Evolutionary conservation across 345 rosid species (phyloP), one percentile per base, ranked within the genome.

Genomic region (Ailanthus altissimus): DNA sequence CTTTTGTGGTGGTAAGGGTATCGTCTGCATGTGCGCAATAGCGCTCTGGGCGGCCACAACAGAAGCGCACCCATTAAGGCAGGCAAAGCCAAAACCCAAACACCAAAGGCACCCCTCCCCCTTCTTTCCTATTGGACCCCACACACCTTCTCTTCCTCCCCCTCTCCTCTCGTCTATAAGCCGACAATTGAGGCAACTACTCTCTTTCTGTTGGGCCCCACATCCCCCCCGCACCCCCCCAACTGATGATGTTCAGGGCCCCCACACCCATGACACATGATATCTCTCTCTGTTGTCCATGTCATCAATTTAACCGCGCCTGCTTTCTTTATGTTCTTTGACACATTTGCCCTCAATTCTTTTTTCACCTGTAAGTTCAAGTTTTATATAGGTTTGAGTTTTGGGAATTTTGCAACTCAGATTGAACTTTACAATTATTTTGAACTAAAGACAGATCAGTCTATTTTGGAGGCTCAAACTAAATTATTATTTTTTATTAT

Each of bases 151-250:
- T 66, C 42, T 16, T 8, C 54, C n/a, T n/a, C n/a, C n/a, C n/a
- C n/a, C n/a, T n/a, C n/a, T n/a, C n/a, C n/a, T n/a, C 49, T 32
- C 13, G 1, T 58, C 28, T 46, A 11, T 0, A 4, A 64, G 63
- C 81, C 81, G 78, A 58, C 79, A 65, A 75, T 21, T 42, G 75
- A 49, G 81, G 77, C 65, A 54, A 68, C 64, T 14, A 1, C 23
- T n/a, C n/a, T n/a, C n/a, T n/a, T n/a, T n/a, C n/a, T n/a, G n/a
- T n/a, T n/a, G n/a, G n/a, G n/a, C 51, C 3, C 38, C 53, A 11
- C 18, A n/a, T 23, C 38, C 28, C 10, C 13, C 70, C 50, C 21
- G 1, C 5, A 40, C 8, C 60, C 20, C 16, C 25, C 6, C 45
- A 11, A 20, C 62, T 51, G 38, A 36, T 71, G 18, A 71, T 59